Evolutionary conservation across 129 eudicot species (phyloP).

Genomic region (Flaveria trinervia): DNA sequence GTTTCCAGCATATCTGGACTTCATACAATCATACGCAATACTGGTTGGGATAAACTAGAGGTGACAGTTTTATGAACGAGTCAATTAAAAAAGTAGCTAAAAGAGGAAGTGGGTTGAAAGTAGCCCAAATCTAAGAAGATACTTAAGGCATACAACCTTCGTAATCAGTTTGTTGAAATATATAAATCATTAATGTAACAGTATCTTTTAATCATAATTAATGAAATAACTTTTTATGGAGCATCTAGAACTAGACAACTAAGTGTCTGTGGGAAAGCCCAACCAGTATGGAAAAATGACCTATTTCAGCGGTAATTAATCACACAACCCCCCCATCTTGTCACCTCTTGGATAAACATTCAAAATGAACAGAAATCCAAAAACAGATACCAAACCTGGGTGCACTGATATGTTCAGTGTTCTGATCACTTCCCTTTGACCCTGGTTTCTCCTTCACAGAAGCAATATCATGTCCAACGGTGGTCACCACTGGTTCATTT

Average conservation of each 20-base stretch:
- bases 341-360: background rate
- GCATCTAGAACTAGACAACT: background rate
- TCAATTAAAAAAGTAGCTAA: background rate
- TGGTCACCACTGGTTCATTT: conserved; percentile 27
- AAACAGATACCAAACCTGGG: conserved; percentile 40
- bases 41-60: background rate
- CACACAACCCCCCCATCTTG: background rate
- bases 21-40: background rate
- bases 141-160: background rate
- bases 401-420: conserved; percentile 27
- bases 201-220: background rate
- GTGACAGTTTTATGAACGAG: background rate
- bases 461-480: conserved; percentile 31
- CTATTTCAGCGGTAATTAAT: background rate
- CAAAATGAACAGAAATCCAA: background rate
- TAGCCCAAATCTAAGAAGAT: too few relatives aligned
- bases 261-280: background rate
- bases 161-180: too few relatives aligned
- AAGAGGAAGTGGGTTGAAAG: too few relatives aligned
- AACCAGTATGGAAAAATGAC: background rate
- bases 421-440: conserved; percentile 39
- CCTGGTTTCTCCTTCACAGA: conserved; percentile 31
- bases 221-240: background rate
- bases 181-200: background rate
- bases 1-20: conserved; percentile 16